phyloP scores from a whole-genome alignment of 148 eudicot species.

The Silene uniflora region DNA sequence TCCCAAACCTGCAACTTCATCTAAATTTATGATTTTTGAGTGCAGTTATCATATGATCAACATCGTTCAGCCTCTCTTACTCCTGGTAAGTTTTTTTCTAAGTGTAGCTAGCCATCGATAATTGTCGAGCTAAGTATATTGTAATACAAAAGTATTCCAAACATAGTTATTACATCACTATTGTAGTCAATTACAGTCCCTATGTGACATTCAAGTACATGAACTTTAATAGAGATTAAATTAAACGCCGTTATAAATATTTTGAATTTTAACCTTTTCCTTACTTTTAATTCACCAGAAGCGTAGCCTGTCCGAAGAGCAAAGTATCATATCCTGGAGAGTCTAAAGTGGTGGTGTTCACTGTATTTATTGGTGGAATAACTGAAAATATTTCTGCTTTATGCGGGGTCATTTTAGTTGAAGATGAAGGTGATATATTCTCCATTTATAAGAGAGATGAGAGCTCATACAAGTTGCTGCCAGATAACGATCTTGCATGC shows the following conservation, averaged over 20 bases:
- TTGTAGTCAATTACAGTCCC: too few relatives aligned
- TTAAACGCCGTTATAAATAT: too few relatives aligned
- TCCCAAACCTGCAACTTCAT: too few relatives aligned
- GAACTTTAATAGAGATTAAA: too few relatives aligned
- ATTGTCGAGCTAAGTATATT: too few relatives aligned
- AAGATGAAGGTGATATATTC: not conserved
- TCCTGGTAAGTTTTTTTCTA: too few relatives aligned
- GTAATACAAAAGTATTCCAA: too few relatives aligned
- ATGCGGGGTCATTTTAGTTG: not conserved
- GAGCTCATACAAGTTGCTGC: not conserved
- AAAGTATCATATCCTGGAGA: not conserved
- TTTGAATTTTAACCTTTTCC: not conserved
- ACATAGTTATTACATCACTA: too few relatives aligned
- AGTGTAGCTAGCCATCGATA: too few relatives aligned
- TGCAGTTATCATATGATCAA: not conserved
- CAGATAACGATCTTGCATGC: not conserved
- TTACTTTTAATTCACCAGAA: not conserved
- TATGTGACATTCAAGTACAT: too few relatives aligned
- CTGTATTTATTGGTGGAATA: not conserved
- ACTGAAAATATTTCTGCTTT: not conserved
- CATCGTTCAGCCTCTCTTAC: not conserved
- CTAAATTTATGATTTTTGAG: not conserved
- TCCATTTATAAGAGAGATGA: slow-evolving; percentile 8
- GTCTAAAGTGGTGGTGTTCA: not conserved
- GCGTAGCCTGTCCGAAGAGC: too few relatives aligned